Conservation (phyloP, 2,329 filamentous ascomycete species). For the Fusarium nygamai region DNA sequence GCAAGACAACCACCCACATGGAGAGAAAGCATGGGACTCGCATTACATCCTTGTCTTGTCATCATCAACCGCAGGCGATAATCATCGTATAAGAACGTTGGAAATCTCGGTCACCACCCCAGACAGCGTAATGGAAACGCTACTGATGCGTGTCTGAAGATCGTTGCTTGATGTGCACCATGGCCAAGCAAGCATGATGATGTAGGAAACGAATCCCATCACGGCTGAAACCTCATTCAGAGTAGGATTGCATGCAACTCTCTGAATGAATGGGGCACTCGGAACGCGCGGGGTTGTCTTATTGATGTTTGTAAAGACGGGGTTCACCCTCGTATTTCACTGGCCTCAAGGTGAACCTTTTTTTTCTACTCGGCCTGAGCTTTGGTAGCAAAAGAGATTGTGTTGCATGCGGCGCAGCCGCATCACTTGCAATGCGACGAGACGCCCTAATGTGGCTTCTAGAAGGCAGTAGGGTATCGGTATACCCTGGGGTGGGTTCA, state of each 20-base stretch:
- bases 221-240: constrained; percentile 33
- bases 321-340: not conserved
- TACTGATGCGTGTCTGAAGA: constrained; percentile 14
- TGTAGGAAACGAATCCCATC: constrained; percentile 32
- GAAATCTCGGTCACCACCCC: not conserved
- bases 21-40: not conserved
- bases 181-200: constrained; percentile 30
- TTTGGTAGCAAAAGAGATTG: constrained; percentile 32
- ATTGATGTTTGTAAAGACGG: constrained; percentile 3
- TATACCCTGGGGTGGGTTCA: not conserved
- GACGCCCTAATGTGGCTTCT: constrained; percentile 30
- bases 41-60: constrained; percentile 6
- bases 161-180: constrained; percentile 27
- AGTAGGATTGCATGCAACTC: constrained; percentile 17
- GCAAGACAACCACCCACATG: not conserved
- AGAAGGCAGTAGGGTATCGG: constrained; percentile 21
- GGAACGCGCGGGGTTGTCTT: not conserved
- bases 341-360: not conserved
- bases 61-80: not conserved
- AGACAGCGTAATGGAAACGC: not conserved
- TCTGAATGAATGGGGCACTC: not conserved
- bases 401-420: constrained; percentile 39
- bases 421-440: constrained; percentile 17
- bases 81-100: constrained; percentile 9
- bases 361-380: not conserved